phyloP scores from a whole-genome alignment of 116 monocot genomes.

The Iris pallida region DNA sequence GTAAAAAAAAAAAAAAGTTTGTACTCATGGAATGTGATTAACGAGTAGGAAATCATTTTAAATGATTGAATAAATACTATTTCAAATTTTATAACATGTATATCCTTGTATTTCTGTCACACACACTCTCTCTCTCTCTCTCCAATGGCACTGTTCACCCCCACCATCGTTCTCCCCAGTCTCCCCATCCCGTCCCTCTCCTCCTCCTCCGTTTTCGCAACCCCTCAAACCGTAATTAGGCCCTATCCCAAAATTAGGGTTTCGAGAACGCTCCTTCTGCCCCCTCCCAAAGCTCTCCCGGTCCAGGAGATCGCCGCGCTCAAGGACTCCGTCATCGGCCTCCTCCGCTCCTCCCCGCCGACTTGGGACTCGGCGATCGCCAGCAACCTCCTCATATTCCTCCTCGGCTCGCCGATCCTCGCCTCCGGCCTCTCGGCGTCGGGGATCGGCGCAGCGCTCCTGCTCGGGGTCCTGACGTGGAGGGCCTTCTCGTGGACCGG shows the following conservation, averaged over 20 bases:
- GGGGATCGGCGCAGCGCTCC: constrained; percentile 66
- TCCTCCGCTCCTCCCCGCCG: constrained; percentile 48
- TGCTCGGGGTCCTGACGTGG: constrained; percentile 78
- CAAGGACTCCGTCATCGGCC: constrained; percentile 29
- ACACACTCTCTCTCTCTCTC: background rate
- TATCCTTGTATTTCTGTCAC: no score
- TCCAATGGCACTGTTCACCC: background rate
- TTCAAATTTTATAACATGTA: no score
- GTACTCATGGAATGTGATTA: no score
- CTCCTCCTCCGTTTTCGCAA: background rate
- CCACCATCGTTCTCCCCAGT: constrained; percentile 3
- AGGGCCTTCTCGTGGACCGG: constrained; percentile 66
- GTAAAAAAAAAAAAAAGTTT: no score
- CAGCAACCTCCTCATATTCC: constrained; percentile 67
- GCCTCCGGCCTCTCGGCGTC: constrained; percentile 58
- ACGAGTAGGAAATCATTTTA: no score
- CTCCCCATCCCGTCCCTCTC: background rate
- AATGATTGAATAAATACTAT: no score
- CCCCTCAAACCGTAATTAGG: constrained; percentile 4
- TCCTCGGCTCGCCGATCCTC: constrained; percentile 71
- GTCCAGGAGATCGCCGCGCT: constrained; percentile 20
- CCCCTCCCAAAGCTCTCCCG: constrained; percentile 19
- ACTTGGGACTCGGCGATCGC: constrained; percentile 75
- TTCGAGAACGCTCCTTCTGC: constrained; percentile 10
- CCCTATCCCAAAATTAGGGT: constrained; percentile 10